These are phyloP conservation scores for Rhizopogon roseolus DNA, from an alignment of 768 basidiomycete species.

Conservation along the genomic window DNA sequence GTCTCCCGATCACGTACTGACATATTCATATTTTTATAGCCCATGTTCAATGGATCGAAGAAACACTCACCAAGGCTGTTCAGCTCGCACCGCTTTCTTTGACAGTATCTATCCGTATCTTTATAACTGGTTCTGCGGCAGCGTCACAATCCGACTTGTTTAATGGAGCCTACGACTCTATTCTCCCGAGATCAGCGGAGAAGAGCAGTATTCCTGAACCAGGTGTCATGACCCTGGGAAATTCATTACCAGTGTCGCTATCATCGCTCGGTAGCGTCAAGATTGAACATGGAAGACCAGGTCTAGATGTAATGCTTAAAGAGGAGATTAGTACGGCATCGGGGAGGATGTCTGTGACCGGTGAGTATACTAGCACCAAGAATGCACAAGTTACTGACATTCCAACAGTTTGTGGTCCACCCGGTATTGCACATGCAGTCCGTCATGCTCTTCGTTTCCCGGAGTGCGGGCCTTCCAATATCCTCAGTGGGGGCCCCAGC, in stretches of 20 bases:
- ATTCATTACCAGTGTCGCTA: constrained; percentile 1
- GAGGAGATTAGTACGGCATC: constrained; percentile 30
- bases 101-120: constrained; percentile 35
- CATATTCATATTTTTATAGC: constrained; percentile 8
- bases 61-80: constrained; percentile 29
- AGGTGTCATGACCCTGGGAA: not conserved
- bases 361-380: constrained; percentile 23
- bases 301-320: constrained; percentile 31
- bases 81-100: constrained; percentile 25
- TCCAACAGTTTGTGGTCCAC: constrained; percentile 44
- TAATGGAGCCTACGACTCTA: not conserved
- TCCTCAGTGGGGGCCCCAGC: constrained; percentile 31
- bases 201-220: constrained; percentile 6
- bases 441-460: constrained; percentile 35
- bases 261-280: constrained; percentile 19
- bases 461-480: constrained; percentile 17
- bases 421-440: constrained; percentile 32
- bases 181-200: constrained; percentile 10
- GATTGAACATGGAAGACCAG: constrained; percentile 36
- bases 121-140: constrained; percentile 28
- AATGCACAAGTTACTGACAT: not conserved
- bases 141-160: not conserved
- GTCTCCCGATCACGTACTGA: not conserved
- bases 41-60: constrained; percentile 44
- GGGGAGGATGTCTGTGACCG: constrained; percentile 44